Base-by-base conservation (phyloP, 176 grass and related monocot species). In the Alloteropsis semialata region DNA sequence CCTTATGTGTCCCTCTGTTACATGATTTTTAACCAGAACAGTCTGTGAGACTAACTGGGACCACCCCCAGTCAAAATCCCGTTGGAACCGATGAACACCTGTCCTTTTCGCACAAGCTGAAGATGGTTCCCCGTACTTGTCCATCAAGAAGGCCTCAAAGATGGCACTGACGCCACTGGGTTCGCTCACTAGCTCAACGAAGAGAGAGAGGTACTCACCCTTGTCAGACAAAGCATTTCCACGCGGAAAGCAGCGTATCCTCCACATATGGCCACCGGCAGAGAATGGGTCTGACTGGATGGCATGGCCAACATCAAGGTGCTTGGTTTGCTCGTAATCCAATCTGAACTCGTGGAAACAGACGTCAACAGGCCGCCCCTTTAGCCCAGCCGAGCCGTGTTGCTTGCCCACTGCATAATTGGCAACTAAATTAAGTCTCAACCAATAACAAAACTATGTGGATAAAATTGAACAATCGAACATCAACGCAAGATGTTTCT, bases 181-280 rank as follows among this genome's bases (percentile, higher is more conserved):
- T 27, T 28, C 14, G 29, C 33, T 80, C 11, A 5, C 29, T 6
- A 84, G 49, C 36, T n/a, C 10, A 43, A 85, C 6, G 55, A 32
- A 84, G 6, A 91, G n/a, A 22, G 69, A 91, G 1, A 85, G 22
- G 34, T 21, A 39, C 16, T 57, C n/a, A 1, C 19, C 10, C 0
- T 12, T n/a, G 53, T 56, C 9, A 56, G 53, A 10, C 22, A 10
- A 6, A 1, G 0, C 3, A 25, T 27, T 64, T 0, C 82, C 69
- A n/a, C 22, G 48, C 1, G 32, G 68, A 50, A 42, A 76, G 41
- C 24, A 91, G 0, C 29, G 5, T 14, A 81, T 13, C 67, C 22
- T 82, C 85, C 85, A 91, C 1, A 51, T 69, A 53, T 84, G 82
- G 10, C 81, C 76, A 0, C 81, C 85, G 2, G 34, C 70, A 2